Percentiles rank a stretch among this genome's conserved stretches.
Conservation (phyloP, 176 grass and related monocot genomes). For the Tillandsia leiboldiana region DNA sequence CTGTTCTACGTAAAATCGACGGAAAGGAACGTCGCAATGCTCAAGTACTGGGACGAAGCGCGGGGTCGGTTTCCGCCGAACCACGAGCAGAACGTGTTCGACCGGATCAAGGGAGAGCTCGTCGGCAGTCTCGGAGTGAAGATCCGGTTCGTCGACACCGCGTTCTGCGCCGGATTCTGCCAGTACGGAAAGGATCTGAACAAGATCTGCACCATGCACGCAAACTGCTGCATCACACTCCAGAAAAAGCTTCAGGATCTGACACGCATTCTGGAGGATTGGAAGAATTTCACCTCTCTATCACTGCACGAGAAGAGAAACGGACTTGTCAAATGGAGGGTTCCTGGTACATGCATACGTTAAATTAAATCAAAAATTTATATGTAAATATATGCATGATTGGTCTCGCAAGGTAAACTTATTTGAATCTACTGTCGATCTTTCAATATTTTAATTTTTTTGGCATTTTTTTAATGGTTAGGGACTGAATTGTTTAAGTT, state of each 20-base stretch:
- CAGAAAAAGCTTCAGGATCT: constrained; percentile 37
- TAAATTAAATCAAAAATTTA: not conserved
- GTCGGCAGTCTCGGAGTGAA: constrained; percentile 11
- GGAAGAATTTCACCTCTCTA: constrained; percentile 31
- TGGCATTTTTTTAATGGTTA: too few relatives aligned
- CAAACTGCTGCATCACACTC: constrained; percentile 43
- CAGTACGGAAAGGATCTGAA: constrained; percentile 22
- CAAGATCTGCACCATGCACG: constrained; percentile 39
- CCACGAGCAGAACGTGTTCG: constrained; percentile 44
- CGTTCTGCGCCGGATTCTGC: constrained; percentile 35
- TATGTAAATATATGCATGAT: too few relatives aligned
- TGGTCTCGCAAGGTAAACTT: too few relatives aligned
- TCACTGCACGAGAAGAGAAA: constrained; percentile 13
- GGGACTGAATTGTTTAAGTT: too few relatives aligned
- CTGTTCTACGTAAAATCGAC: constrained; percentile 47
- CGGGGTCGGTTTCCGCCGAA: constrained; percentile 24
- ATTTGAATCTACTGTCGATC: too few relatives aligned
- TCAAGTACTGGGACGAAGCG: constrained; percentile 26
- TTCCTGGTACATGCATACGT: constrained; percentile 21
- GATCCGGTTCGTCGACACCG: constrained; percentile 36
- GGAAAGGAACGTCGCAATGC: constrained; percentile 38
- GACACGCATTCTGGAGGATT: constrained; percentile 21
- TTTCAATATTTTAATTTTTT: too few relatives aligned
- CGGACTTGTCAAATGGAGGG: constrained; percentile 6
- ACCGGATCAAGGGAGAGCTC: constrained; percentile 42